Conservation (phyloP, 1,284 basidiomycete genomes). For the Leccinum griseonigrum region DNA sequence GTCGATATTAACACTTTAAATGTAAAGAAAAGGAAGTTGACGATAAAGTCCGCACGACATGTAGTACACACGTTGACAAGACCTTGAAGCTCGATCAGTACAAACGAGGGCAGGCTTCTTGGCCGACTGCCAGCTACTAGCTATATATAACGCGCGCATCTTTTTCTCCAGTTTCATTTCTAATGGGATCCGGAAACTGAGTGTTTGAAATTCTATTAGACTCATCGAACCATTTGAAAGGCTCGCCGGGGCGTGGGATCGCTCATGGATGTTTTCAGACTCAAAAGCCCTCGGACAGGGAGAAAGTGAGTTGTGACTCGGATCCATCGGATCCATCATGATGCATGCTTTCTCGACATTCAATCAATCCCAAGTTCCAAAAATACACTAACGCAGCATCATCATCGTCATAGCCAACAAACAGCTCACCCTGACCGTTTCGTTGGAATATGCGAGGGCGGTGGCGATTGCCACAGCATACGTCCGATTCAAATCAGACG, state of each 20-base stretch:
- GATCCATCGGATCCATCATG: neutral
- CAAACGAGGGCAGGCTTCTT: neutral
- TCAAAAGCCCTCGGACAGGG: neutral
- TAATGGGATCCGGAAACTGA: neutral
- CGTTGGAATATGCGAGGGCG: neutral
- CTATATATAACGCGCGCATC: neutral
- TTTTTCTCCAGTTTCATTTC: neutral
- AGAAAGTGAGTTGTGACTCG: neutral
- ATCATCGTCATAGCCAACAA: neutral
- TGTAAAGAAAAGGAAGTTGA: neutral
- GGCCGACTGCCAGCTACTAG: neutral
- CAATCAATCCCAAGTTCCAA: neutral
- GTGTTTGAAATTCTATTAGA: neutral
- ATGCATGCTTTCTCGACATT: neutral
- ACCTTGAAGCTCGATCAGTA: neutral
- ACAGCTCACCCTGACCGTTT: neutral
- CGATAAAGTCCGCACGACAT: neutral
- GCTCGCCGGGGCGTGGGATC: neutral
- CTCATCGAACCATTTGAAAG: neutral
- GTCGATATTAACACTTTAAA: constrained; percentile 7
- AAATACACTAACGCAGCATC: neutral
- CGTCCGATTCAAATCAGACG: neutral
- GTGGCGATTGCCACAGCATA: neutral
- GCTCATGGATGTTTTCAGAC: neutral
- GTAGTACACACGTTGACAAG: neutral